Evolutionary conservation across 805 yeast genomes (phyloP).

Genomic region (Ogataea philodendri): DNA sequence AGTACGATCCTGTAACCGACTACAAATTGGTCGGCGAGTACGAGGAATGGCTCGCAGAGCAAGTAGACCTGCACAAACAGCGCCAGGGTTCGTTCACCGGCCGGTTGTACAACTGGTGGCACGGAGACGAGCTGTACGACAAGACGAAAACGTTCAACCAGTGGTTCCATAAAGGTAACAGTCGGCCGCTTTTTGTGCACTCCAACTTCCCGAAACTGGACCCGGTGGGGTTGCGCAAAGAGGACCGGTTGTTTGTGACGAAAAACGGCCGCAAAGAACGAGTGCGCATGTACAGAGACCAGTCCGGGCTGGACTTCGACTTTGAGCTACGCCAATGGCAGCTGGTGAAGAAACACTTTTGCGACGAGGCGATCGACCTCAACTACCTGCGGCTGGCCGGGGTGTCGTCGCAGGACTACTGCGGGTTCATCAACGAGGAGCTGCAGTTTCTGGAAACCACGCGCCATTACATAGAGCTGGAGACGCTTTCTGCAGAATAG

Average conservation of each 20-base stretch:
- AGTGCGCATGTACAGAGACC: slow-evolving; percentile 31
- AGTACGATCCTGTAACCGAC: slow-evolving; percentile 50
- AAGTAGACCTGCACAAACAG: slow-evolving; percentile 5
- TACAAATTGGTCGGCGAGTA: slow-evolving; percentile 25
- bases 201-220: slow-evolving; percentile 55
- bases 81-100: slow-evolving; percentile 10
- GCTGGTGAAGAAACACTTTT: slow-evolving; percentile 42
- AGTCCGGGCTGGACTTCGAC: slow-evolving; percentile 41
- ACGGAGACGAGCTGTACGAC: slow-evolving; percentile 16
- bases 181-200: slow-evolving; percentile 44
- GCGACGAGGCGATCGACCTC: slow-evolving; percentile 26
- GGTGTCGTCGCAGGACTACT: slow-evolving; percentile 40
- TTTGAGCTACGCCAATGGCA: slow-evolving; percentile 61
- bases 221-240: slow-evolving; percentile 39
- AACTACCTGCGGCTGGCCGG: slow-evolving; percentile 25
- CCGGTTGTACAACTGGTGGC: slow-evolving; percentile 16
- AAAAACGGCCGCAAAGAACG: slow-evolving; percentile 17
- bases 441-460: slow-evolving; percentile 40
- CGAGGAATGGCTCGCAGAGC: slow-evolving; percentile 17
- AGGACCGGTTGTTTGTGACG: slow-evolving; percentile 33
- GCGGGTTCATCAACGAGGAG: slow-evolving; percentile 50
- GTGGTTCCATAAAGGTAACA: slow-evolving; percentile 26
- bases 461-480: slow-evolving; percentile 12
- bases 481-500: neutral
- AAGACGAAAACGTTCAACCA: slow-evolving; percentile 16